A percentile compares a stretch with the other conserved stretches of the same genome.
phyloP scores from a whole-genome alignment of 1,284 basidiomycete genomes.

The Schizophyllum amplum region DNA sequence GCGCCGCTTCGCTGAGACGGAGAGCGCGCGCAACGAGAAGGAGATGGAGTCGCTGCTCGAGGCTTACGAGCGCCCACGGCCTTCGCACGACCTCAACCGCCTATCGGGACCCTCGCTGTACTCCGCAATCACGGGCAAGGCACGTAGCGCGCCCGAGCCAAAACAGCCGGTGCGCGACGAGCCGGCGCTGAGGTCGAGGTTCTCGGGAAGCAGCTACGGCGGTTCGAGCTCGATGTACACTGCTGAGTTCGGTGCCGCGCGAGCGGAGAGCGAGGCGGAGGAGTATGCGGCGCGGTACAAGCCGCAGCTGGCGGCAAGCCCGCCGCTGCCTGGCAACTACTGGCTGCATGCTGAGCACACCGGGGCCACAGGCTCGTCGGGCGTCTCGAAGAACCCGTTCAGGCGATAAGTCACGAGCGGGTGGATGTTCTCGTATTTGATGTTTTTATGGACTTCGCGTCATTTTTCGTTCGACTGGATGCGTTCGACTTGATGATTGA shows the following conservation, averaged over 20 bases:
- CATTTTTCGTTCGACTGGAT: background rate
- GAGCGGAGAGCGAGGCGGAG: constrained; percentile 45
- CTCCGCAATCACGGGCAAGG: constrained; percentile 57
- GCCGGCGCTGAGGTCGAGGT: constrained; percentile 18
- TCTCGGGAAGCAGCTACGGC: constrained; percentile 22
- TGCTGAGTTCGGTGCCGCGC: constrained; percentile 12
- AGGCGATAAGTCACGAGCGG: constrained; percentile 7
- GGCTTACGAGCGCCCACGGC: constrained; percentile 38
- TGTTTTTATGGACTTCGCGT: background rate
- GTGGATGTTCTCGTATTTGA: background rate
- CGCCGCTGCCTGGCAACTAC: constrained; percentile 11
- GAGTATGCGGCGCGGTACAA: constrained; percentile 43
- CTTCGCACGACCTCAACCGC: constrained; percentile 27
- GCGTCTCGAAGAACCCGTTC: background rate
- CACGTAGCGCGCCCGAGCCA: constrained; percentile 50
- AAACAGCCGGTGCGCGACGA: constrained; percentile 56
- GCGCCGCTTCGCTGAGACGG: constrained; percentile 34
- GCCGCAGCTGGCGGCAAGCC: constrained; percentile 20
- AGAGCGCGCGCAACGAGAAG: constrained; percentile 40
- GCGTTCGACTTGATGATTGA: background rate
- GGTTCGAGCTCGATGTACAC: constrained; percentile 18
- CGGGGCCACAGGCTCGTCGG: background rate
- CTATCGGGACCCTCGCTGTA: constrained; percentile 52
- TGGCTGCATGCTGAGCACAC: background rate
- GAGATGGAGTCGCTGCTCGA: constrained; percentile 43